Conservation (phyloP, 106 monocot species). For the Amphibolis antarctica region DNA sequence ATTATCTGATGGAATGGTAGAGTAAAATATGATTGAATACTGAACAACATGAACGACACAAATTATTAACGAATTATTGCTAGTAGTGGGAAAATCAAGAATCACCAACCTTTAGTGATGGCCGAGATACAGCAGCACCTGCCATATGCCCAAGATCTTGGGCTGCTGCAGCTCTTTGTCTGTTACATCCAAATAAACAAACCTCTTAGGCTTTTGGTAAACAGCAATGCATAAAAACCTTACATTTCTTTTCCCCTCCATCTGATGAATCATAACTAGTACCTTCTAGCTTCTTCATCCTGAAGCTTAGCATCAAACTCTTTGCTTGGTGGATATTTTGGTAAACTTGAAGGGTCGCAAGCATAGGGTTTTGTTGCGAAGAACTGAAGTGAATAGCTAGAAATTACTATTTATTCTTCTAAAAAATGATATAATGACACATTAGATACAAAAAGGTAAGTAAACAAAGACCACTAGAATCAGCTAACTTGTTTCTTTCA, state of each 20-base stretch:
- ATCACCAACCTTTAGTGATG: conserved; percentile 6
- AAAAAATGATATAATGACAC: background rate
- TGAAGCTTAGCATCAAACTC: conserved; percentile 44
- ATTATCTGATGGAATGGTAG: too few relatives aligned
- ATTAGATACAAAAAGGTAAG: background rate
- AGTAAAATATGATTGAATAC: too few relatives aligned
- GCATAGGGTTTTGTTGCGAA: conserved; percentile 44
- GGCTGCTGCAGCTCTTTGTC: conserved; percentile 13
- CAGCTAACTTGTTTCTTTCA: too few relatives aligned
- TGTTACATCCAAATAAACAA: conserved; percentile 3
- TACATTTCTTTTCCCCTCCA: background rate
- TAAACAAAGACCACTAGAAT: background rate
- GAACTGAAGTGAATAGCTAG: conserved; percentile 22
- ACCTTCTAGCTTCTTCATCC: conserved; percentile 34
- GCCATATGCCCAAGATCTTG: conserved; percentile 13
- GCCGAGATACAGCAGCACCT: too few relatives aligned
- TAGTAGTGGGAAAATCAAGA: background rate
- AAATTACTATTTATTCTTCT: background rate
- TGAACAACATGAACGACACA: too few relatives aligned
- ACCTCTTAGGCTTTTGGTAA: background rate
- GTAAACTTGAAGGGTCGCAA: conserved; percentile 50
- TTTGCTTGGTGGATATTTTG: conserved; percentile 58
- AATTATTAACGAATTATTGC: too few relatives aligned
- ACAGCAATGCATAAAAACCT: background rate
- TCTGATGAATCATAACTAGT: background rate